Base-by-base conservation (phyloP, 352 stramenopile species). In the Globisporangium nagaii region DNA sequence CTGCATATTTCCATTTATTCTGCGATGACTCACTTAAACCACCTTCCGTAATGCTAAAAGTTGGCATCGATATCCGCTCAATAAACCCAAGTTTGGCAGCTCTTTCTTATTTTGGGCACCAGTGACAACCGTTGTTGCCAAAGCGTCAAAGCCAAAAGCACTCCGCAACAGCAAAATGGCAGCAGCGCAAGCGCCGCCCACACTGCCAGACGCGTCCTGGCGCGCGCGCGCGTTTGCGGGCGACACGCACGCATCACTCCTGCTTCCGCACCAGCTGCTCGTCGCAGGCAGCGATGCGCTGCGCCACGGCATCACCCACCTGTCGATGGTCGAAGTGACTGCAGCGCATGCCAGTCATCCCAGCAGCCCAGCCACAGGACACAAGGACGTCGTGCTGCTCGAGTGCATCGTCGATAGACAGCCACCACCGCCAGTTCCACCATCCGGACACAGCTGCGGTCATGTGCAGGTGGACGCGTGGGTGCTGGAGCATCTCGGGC, bases 201-300 rank as follows among this genome's bases (percentile, higher is more conserved):
- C n/a, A 17, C 36, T 22, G 3, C 10, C 17, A 3, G 15, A 22
- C 19, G 19, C 30, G 4, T 20, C 40, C 2, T 59, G 22, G 53
- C n/a, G 24, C 27, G 34, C 28, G 42, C 53, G 41, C 27, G 53
- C 53, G 13, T 59, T 52, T 42, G 24, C 42, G 3, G 66, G 62
- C 12, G 66, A 74, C 52, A 40, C 53, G 20, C 19, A 47, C 27
- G 62, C 62, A 13, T 32, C 58, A 27, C 51, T 65, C 3, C 59
- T 88, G 53, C 74, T 76, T 40, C 64, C 77, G 24, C 70, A 88
- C 45, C 77, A 88, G 44, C 19, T 83, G 17, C 54, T 85, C 1
- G 13, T 88, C 20, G 48, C 73, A 0, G 34, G 34, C 9, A 19
- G 49, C 7, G 72, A 82, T n/a, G 76, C 73, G 24, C 24, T 15